Conservation (phyloP, 257 asterid genomes). For the Solanum arcanum region DNA sequence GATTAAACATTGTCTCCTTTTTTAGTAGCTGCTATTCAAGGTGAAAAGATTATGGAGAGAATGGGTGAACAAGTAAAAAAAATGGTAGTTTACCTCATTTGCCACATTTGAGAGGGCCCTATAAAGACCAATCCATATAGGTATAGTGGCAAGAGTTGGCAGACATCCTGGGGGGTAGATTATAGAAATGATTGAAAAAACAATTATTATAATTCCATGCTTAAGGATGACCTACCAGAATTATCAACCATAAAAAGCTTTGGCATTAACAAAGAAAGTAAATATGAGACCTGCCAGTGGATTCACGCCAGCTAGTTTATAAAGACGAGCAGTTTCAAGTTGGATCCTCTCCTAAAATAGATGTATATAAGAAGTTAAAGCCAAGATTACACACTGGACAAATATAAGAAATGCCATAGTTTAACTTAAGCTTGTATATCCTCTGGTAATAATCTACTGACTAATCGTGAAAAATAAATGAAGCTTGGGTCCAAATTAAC, state of each 20-base stretch:
- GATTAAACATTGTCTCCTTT: neutral
- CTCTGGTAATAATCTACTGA: neutral
- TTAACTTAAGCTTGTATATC: neutral
- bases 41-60: neutral
- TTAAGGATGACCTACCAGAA: neutral
- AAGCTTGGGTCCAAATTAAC: constrained; percentile 17
- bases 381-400: neutral
- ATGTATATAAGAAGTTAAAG: constrained; percentile 3
- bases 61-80: neutral
- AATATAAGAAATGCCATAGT: neutral
- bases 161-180: constrained; percentile 61
- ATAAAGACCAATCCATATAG: constrained; percentile 98
- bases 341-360: constrained; percentile 81
- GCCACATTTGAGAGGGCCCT: constrained; percentile 99
- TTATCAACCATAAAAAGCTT: neutral
- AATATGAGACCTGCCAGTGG: constrained; percentile 75
- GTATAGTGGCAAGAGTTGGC: constrained; percentile 97
- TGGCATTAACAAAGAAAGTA: neutral
- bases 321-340: constrained; percentile 90
- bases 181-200: neutral
- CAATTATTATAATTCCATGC: neutral
- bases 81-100: constrained; percentile 55
- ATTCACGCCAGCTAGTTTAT: constrained; percentile 94
- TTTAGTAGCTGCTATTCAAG: neutral
- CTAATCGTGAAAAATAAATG: constrained; percentile 10